These are phyloP conservation scores for Oryza brachyantha DNA, from an alignment of 176 grass and related monocot species.

Conservation along the genomic window DNA sequence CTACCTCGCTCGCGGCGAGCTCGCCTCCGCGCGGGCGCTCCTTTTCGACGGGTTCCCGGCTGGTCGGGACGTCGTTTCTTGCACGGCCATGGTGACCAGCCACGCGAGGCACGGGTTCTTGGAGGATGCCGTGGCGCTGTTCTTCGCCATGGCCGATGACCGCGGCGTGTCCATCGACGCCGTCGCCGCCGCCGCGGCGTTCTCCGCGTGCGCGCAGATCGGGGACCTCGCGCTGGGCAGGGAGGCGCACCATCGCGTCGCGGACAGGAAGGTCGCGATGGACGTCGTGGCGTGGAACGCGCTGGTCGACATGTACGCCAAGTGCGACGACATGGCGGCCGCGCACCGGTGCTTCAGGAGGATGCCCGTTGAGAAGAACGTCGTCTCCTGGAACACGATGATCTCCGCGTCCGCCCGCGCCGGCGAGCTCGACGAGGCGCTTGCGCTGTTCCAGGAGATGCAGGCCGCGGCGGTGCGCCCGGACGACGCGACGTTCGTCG, in stretches of 20 bases:
- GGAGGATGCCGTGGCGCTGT: conserved; percentile 25
- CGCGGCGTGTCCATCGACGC: background rate
- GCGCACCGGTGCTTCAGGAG: conserved; percentile 45
- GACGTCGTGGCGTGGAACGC: conserved; percentile 73
- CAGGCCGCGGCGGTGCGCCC: conserved; percentile 14
- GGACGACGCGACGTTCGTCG: conserved; percentile 46
- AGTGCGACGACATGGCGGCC: conserved; percentile 51
- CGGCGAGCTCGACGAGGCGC: conserved; percentile 14
- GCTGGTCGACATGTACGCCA: conserved; percentile 71
- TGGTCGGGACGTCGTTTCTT: conserved; percentile 41
- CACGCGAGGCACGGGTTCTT: conserved; percentile 7
- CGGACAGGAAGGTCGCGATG: background rate
- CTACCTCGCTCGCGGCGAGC: conserved; percentile 29
- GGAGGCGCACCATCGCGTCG: conserved; percentile 50
- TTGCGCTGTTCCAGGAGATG: conserved; percentile 54
- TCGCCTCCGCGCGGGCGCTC: background rate
- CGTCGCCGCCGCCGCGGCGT: conserved; percentile 35
- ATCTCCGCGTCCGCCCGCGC: conserved; percentile 38
- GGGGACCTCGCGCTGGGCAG: conserved; percentile 37
- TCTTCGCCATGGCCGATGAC: conserved; percentile 21
- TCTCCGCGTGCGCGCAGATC: conserved; percentile 51
- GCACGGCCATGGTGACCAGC: conserved; percentile 46
- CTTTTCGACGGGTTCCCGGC: conserved; percentile 22
- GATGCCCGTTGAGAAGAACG: conserved; percentile 37
- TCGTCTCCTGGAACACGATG: background rate